A percentile compares a stretch with the other conserved stretches of the same genome.
phyloP scores from a whole-genome alignment of 1,139 yeast genomes.

The Suhomyces terraborum region DNA sequence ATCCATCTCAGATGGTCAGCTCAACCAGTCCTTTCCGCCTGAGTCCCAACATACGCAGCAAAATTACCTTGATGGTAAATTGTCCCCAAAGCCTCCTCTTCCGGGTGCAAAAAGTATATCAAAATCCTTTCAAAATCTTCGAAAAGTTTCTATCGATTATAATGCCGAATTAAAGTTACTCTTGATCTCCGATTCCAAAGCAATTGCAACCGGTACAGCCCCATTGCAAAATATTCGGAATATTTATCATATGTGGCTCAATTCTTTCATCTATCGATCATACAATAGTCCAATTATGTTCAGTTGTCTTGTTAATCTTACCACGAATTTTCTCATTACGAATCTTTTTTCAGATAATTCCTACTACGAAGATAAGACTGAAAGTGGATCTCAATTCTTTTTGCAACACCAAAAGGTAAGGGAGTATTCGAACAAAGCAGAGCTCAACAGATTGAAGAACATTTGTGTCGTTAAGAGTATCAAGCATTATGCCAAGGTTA shows the following conservation, averaged over 20 bases:
- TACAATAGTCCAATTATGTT: conserved; percentile 33
- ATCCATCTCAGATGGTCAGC: not conserved
- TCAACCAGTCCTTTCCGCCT: not conserved
- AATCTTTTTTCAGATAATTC: conserved; percentile 29
- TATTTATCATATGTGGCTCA: conserved; percentile 39
- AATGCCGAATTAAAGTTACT: conserved; percentile 2
- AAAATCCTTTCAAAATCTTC: conserved; percentile 3
- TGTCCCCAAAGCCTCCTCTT: conserved; percentile 1
- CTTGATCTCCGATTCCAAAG: conserved; percentile 16
- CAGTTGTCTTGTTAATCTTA: conserved; percentile 41
- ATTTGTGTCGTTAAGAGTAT: conserved; percentile 33
- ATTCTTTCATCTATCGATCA: conserved; percentile 34
- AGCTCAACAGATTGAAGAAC: conserved; percentile 24
- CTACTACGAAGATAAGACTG: conserved; percentile 6
- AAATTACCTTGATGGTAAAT: not conserved
- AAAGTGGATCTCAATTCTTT: conserved; percentile 3
- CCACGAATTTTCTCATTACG: conserved; percentile 44
- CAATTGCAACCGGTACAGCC: conserved; percentile 32
- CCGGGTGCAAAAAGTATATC: conserved; percentile 14
- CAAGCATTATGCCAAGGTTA: conserved; percentile 41
- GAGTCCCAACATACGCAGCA: too few species aligned
- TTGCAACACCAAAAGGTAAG: conserved; percentile 8
- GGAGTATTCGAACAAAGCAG: conserved; percentile 2
- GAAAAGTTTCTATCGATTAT: conserved; percentile 22
- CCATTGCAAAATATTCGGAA: conserved; percentile 33